Percentiles rank a stretch among this genome's conserved stretches.
Evolutionary conservation across 2,329 filamentous ascomycete genomes (phyloP).

Genomic region (Salinomyces thailandicus): DNA sequence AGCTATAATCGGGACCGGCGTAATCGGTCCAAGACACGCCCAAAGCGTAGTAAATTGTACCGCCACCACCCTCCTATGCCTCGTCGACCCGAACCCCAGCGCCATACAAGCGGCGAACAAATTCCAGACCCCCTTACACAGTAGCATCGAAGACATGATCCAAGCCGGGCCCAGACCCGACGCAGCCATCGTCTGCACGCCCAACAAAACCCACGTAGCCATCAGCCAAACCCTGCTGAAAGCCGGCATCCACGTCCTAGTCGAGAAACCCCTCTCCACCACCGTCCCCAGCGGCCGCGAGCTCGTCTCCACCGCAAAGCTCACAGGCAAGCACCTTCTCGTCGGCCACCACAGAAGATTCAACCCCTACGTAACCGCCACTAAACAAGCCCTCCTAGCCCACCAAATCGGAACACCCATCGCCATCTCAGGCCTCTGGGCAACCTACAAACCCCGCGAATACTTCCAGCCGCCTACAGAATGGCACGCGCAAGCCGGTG

Average conservation of each 20-base stretch:
- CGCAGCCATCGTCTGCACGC: constrained; percentile 49
- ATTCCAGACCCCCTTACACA: constrained; percentile 31
- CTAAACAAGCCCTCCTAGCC: constrained; percentile 36
- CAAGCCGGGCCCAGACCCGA: constrained; percentile 31
- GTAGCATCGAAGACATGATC: constrained; percentile 36
- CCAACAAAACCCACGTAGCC: constrained; percentile 47
- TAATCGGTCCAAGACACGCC: constrained; percentile 43
- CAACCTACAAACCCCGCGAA: constrained; percentile 38
- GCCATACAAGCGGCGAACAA: constrained; percentile 27
- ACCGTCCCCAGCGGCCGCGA: constrained; percentile 29
- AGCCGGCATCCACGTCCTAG: constrained; percentile 42
- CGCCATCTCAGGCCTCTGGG: constrained; percentile 48
- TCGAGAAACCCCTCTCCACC: constrained; percentile 48
- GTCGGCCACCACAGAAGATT: constrained; percentile 52
- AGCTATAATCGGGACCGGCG: constrained; percentile 38
- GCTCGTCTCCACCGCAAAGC: constrained; percentile 19
- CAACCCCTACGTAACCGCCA: constrained; percentile 44
- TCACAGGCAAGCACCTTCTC: constrained; percentile 30
- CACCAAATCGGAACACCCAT: constrained; percentile 38
- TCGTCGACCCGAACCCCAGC: constrained; percentile 38
- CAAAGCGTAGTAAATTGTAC: constrained; percentile 32
- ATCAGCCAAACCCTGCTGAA: constrained; percentile 40
- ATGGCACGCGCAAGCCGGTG: constrained; percentile 38
- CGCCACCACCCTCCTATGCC: constrained; percentile 31
- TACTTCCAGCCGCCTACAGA: constrained; percentile 42